These are phyloP conservation scores for Dillenia suffruticosa DNA, from an alignment of 164 flowering plant species.

Conservation along the genomic window DNA sequence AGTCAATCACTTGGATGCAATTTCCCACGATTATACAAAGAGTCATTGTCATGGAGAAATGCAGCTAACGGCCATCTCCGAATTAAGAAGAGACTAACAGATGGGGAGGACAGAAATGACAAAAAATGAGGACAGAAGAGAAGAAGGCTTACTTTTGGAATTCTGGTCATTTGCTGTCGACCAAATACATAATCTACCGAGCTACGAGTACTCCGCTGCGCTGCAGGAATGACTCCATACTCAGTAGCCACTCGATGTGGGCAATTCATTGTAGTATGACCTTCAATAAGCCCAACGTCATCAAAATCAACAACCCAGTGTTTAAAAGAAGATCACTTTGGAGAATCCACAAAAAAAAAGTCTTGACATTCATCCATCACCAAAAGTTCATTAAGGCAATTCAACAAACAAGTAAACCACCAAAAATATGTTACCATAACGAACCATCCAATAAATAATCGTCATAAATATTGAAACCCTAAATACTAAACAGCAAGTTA, in stretches of 20 bases:
- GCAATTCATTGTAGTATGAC: slow-evolving; percentile 76
- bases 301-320: not conserved
- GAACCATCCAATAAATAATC: not conserved
- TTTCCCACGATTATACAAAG: no score
- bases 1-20: no score
- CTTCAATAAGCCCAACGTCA: slow-evolving; percentile 26
- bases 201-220: slow-evolving; percentile 35
- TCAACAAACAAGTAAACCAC: no score
- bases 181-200: slow-evolving; percentile 62
- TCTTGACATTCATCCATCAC: no score
- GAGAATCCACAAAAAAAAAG: not conserved
- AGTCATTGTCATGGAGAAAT: no score
- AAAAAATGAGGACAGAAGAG: slow-evolving; percentile 1
- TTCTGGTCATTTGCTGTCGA: slow-evolving; percentile 56
- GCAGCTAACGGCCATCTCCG: no score
- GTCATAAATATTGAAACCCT: not conserved
- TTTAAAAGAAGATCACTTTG: not conserved
- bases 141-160: slow-evolving; percentile 42
- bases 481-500: not conserved
- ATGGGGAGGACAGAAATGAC: not conserved
- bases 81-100: no score
- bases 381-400: no score
- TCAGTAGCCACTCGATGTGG: slow-evolving; percentile 65
- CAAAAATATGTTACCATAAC: not conserved
- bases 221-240: slow-evolving; percentile 40